phyloP scores from a whole-genome alignment of 2,329 filamentous ascomycete species.

The Venturia aucupariae region DNA sequence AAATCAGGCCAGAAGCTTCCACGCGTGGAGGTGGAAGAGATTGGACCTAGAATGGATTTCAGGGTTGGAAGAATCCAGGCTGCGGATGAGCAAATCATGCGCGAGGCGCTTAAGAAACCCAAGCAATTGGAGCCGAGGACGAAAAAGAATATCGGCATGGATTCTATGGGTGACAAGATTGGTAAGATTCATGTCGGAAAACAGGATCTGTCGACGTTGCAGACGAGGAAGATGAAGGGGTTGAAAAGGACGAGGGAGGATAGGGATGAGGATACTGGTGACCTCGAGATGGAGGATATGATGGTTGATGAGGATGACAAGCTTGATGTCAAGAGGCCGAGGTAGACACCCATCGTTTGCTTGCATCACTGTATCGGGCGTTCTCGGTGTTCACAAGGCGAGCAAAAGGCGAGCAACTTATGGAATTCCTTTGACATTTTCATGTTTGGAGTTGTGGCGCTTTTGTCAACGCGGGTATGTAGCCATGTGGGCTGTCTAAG shows the following conservation, averaged over 20 bases:
- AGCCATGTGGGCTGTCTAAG: background rate
- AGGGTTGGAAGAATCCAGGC: constrained; percentile 71
- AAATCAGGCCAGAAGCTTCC: constrained; percentile 80
- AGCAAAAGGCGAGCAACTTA: background rate
- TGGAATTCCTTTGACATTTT: background rate
- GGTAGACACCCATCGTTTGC: background rate
- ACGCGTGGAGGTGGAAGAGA: constrained; percentile 87
- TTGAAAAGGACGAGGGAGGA: constrained; percentile 71
- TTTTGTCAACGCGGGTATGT: background rate
- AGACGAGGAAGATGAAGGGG: constrained; percentile 99
- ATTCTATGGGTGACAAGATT: constrained; percentile 91
- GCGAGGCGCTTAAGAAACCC: constrained; percentile 82
- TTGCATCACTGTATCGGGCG: background rate
- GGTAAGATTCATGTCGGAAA: constrained; percentile 84
- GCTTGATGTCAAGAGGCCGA: constrained; percentile 3
- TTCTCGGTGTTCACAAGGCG: background rate
- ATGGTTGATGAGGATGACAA: constrained; percentile 2
- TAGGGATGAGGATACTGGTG: constrained; percentile 44
- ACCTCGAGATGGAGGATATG: constrained; percentile 7
- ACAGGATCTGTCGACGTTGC: constrained; percentile 77
- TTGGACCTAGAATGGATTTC: constrained; percentile 90
- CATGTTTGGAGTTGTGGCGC: constrained; percentile 2
- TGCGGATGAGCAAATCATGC: constrained; percentile 69
- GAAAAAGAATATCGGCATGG: constrained; percentile 95
- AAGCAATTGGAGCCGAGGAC: constrained; percentile 55